Percentiles rank a stretch among this genome's conserved stretches.
Evolutionary conservation across 352 stramenopile genomes (phyloP).

Genomic region (Phytopythium chamaehyphon): DNA sequence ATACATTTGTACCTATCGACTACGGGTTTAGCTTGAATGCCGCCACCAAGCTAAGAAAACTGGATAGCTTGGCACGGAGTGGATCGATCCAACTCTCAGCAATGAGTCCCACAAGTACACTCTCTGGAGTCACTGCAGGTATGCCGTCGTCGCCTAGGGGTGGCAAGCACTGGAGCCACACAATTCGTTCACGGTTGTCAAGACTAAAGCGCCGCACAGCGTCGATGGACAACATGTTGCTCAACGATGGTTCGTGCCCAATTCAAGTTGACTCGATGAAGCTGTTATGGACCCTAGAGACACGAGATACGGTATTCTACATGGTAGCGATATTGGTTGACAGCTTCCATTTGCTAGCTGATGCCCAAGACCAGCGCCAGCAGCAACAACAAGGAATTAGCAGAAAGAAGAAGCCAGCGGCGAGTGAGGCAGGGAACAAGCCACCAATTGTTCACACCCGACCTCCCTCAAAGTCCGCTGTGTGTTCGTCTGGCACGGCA

Average conservation of each 20-base stretch:
- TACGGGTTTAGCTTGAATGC: constrained; percentile 33
- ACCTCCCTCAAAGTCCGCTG: too few species aligned
- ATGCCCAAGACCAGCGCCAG: constrained; percentile 20
- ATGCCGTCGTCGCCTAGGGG: constrained; percentile 24
- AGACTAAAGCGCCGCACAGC: constrained; percentile 54
- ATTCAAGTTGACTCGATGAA: constrained; percentile 85
- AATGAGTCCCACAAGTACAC: constrained; percentile 8
- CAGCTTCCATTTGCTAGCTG: constrained; percentile 40
- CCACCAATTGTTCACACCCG: not conserved
- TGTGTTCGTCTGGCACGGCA: not conserved
- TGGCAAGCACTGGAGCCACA: constrained; percentile 45
- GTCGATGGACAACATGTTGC: constrained; percentile 68
- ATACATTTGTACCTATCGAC: constrained; percentile 42
- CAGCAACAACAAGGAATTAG: not conserved
- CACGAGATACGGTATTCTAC: constrained; percentile 66
- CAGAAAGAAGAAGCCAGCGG: constrained; percentile 1
- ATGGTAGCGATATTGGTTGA: constrained; percentile 56
- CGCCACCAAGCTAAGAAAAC: constrained; percentile 15
- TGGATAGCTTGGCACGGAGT: constrained; percentile 13
- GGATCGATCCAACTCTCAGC: constrained; percentile 15
- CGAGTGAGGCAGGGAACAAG: too few species aligned
- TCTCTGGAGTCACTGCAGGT: constrained; percentile 2
- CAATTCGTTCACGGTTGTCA: constrained; percentile 44
- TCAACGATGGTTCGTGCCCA: constrained; percentile 66
- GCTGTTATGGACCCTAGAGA: constrained; percentile 75